These are phyloP conservation scores for Paragyromitra xinjiangensis DNA, from an alignment of 495 filamentous ascomycete genomes.

Conservation along the genomic window DNA sequence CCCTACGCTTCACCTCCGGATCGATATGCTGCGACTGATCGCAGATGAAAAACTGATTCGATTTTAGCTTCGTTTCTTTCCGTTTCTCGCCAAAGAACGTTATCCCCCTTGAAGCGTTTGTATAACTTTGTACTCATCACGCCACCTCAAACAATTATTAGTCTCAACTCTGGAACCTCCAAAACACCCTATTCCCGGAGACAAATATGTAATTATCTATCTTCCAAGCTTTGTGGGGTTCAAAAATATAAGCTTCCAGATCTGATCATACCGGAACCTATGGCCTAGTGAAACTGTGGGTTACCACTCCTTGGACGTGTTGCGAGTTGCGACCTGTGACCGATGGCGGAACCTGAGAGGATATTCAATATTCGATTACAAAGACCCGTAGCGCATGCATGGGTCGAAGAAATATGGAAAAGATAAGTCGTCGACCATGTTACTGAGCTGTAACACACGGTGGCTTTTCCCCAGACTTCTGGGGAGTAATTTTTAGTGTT, in stretches of 20 bases:
- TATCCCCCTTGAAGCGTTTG: neutral
- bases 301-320: too few relatives aligned
- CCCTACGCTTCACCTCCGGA: neutral
- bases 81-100: neutral
- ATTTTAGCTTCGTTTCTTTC: neutral
- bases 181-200: neutral
- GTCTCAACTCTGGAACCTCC: neutral
- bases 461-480: neutral
- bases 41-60: neutral
- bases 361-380: too few relatives aligned
- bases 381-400: too few relatives aligned
- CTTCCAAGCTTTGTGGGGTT: neutral
- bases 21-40: neutral
- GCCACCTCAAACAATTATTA: neutral
- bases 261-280: neutral
- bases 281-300: neutral
- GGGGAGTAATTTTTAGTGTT: neutral
- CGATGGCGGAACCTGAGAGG: too few relatives aligned
- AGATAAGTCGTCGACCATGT: neutral
- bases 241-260: constrained; percentile 3
- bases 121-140: neutral
- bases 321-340: too few relatives aligned
- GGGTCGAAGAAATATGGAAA: too few relatives aligned
- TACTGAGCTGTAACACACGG: neutral
- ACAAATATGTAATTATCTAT: too few relatives aligned